phyloP scores from a whole-genome alignment of 176 grass and related monocot genomes.

The Carex parvula region DNA sequence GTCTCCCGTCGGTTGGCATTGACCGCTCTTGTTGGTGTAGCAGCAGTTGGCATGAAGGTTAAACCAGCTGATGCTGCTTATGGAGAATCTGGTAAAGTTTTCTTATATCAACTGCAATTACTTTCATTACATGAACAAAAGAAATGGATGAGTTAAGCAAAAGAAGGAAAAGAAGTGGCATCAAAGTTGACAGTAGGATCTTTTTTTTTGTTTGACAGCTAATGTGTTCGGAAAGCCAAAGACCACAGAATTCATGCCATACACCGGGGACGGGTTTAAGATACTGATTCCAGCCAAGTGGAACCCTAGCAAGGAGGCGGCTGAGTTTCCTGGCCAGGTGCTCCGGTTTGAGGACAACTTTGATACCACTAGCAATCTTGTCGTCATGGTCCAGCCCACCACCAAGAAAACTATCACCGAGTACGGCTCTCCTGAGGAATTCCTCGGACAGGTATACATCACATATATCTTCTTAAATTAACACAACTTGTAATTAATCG shows the following conservation, averaged over 20 bases:
- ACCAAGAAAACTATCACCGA: slow-evolving; percentile 83
- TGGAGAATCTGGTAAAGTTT: slow-evolving; percentile 67
- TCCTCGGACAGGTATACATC: slow-evolving; percentile 47
- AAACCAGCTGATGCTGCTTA: slow-evolving; percentile 75
- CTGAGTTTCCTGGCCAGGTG: slow-evolving; percentile 83
- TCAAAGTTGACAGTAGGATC: too few species aligned
- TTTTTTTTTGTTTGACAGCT: slow-evolving; percentile 27
- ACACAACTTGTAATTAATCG: background rate
- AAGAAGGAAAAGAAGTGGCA: background rate
- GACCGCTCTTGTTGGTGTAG: slow-evolving; percentile 60
- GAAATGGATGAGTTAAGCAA: background rate
- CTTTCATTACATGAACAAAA: background rate
- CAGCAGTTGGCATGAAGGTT: slow-evolving; percentile 50
- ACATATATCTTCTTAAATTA: background rate
- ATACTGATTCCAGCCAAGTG: slow-evolving; percentile 82
- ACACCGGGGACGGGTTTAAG: slow-evolving; percentile 78
- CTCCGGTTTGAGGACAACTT: slow-evolving; percentile 97
- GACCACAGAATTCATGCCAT: slow-evolving; percentile 68
- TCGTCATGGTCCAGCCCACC: slow-evolving; percentile 71
- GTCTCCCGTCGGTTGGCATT: slow-evolving; percentile 60
- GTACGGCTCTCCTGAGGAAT: slow-evolving; percentile 70
- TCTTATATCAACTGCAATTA: background rate
- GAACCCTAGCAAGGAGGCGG: slow-evolving; percentile 90
- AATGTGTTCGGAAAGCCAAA: slow-evolving; percentile 91
- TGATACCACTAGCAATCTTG: slow-evolving; percentile 74